Base-by-base conservation (phyloP, 192 early-diverging fungal species). In the Diversispora eburnea region DNA sequence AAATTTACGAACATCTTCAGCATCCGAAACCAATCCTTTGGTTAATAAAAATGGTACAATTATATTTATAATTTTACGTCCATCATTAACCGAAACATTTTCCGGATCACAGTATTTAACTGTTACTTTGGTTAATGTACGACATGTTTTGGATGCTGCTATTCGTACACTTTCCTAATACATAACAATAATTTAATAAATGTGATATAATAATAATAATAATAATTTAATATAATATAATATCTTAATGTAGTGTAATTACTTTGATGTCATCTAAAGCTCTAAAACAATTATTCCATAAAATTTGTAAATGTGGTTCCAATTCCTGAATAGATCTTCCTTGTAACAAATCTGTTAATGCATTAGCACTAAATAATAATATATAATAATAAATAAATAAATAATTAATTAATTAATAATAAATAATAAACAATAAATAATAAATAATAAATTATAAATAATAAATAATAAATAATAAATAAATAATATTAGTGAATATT, bases 221-320 rank as follows among this genome's bases (percentile, higher is more conserved):
- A 45, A 13, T 15, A 41, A 63, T 63, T 63, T 4, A 43, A 17
- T 39, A 39, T 42, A 12, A 63, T 17, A 22, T n/a, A 7, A 58
- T 22, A 58, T 0, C 0, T 62, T 10, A n/a, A 9, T 42, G 5
- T n/a, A 43, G 57, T 15, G 7, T 17, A 63, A 13, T 8, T 45
- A 63, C 61, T 76, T 97, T 97, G 77, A 98, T 94, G 72, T 98
- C 96, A 76, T 98, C 96, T 39, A 98, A 76, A 25, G 88, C 88
- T 41, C 95, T 77, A 83, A 98, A 98, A 13, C 86, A 88, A 93
- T 96, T 95, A 20, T 80, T 85, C 96, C 96, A 98, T 33, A 94
- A 81, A 8, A 83, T 83, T 68, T 94, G 89, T 46, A 98, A 69
- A 55, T 93, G 91, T 0, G 88, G 88, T 72, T 92, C 82, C 5